Evolutionary conservation across 306 rosid species (phyloP), one percentile per base, ranked within the genome.

Genomic region (Medicago arabica): DNA sequence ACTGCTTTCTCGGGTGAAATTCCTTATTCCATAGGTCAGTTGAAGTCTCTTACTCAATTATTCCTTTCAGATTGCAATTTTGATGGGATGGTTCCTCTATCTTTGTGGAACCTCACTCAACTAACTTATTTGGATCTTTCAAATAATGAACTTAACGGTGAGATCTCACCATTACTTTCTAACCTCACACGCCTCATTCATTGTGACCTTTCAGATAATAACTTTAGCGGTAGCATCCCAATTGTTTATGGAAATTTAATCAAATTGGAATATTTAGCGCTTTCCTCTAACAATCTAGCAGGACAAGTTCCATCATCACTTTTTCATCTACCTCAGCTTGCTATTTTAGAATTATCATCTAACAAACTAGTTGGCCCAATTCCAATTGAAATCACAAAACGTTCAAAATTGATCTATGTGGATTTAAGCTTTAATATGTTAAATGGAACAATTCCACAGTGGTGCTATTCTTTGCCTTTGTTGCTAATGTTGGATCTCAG

Each of bases 31-130:
- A 44, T 44, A 11, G 49, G 5, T 44, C 49, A 44, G 3, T 44
- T 44, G 49, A 44, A 44, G 49, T 11, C 4, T n/a, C 57, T 50
- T 50, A 50, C 57, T n/a, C 21, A 7, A 0, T 50, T 50, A n/a
- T 0, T 0, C 10, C 10, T 50, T 50, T 0, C 0, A n/a, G 0
- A 0, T 0, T n/a, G 21, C 57, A n/a, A 50, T n/a, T 50, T 50
- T 6, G 3, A 7, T n/a, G 57, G 57, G 3, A 7, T n/a, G 10
- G 21, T 50, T 7, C 57, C 57, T 50, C 4, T 16, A 50, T 50
- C 21, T 50, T 50, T 50, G 57, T n/a, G 10, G 57, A 50, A 50
- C 57, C 57, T 6, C 57, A 50, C 57, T 7, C 57, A 50, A 50
- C 21, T 50, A 6, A 50, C 10, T 6, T 50, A n/a, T 15, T 49